These are phyloP conservation scores for Podila epicladia DNA, from an alignment of 192 early-diverging fungal species.

Conservation along the genomic window DNA sequence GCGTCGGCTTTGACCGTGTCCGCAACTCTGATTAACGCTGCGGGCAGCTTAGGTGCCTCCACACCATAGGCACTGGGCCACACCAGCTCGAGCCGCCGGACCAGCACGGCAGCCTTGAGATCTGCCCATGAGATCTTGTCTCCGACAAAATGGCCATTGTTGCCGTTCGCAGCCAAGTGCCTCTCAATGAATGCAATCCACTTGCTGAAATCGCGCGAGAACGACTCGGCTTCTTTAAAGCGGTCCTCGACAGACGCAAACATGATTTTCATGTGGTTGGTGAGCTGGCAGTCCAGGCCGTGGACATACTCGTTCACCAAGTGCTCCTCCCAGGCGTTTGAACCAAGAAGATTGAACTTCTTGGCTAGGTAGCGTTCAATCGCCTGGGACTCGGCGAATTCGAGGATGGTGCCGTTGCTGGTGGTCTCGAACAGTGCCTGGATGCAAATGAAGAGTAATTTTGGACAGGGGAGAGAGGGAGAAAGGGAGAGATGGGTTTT, in stretches of 20 bases:
- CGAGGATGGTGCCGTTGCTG: slow-evolving; percentile 12
- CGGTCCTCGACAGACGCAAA: slow-evolving; percentile 21
- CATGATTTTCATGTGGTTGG: background rate
- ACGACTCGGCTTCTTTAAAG: background rate
- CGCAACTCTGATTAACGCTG: background rate
- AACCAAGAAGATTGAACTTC: slow-evolving; percentile 36
- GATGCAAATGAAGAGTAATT: background rate
- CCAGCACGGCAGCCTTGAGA: slow-evolving; percentile 23
- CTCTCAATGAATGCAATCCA: slow-evolving; percentile 47
- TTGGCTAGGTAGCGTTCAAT: slow-evolving; percentile 41
- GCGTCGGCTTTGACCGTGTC: slow-evolving; percentile 1
- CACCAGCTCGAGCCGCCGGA: slow-evolving; percentile 8
- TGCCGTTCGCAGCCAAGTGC: slow-evolving; percentile 59
- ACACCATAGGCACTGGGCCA: slow-evolving; percentile 4
- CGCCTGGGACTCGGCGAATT: slow-evolving; percentile 20
- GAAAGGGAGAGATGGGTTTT: too few species aligned
- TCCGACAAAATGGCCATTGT: slow-evolving; percentile 66
- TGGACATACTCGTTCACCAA: slow-evolving; percentile 33
- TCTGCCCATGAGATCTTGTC: slow-evolving; percentile 51
- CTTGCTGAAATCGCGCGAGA: slow-evolving; percentile 5
- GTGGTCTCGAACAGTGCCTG: slow-evolving; percentile 17
- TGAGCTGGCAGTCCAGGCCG: background rate
- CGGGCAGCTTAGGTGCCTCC: background rate
- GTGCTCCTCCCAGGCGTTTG: slow-evolving; percentile 34
- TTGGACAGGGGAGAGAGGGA: slow-evolving; percentile 13